A percentile compares a stretch with the other conserved stretches of the same genome.
These are phyloP conservation scores for Candida takata DNA, from an alignment of 805 yeast species.

Conservation along the genomic window DNA sequence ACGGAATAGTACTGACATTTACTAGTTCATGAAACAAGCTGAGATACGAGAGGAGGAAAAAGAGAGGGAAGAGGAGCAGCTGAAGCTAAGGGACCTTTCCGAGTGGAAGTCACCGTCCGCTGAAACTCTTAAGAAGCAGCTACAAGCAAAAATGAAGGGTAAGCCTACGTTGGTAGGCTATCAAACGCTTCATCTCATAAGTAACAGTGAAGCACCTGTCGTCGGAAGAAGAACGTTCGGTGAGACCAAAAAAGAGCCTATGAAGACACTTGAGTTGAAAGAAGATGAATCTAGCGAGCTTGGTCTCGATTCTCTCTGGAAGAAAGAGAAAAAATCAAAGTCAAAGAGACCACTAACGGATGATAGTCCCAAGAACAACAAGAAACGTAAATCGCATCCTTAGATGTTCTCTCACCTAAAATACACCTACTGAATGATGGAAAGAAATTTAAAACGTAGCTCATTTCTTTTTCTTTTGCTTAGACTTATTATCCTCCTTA, in stretches of 20 bases:
- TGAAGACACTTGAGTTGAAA: constrained; percentile 1
- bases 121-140: constrained; percentile 23
- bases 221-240: constrained; percentile 27
- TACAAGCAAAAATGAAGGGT: constrained; percentile 20
- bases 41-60: constrained; percentile 28
- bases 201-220: constrained; percentile 5
- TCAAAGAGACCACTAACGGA: constrained; percentile 10
- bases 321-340: constrained; percentile 12
- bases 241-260: constrained; percentile 17
- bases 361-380: constrained; percentile 12
- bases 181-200: constrained; percentile 30
- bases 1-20: not conserved
- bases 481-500: constrained; percentile 17
- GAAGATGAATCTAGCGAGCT: constrained; percentile 6
- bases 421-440: not conserved
- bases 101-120: constrained; percentile 25
- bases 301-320: constrained; percentile 20
- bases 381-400: constrained; percentile 17
- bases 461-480: constrained; percentile 25
- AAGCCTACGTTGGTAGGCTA: constrained; percentile 34
- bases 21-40: constrained; percentile 43
- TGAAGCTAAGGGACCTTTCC: constrained; percentile 36
- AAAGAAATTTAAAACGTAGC: not conserved
- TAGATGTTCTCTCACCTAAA: not conserved
- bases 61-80: constrained; percentile 28